A percentile compares a stretch with the other conserved stretches of the same genome.
These are phyloP conservation scores for Penicillium sp. DNA, from an alignment of 2,329 filamentous ascomycete genomes.

Conservation along the genomic window DNA sequence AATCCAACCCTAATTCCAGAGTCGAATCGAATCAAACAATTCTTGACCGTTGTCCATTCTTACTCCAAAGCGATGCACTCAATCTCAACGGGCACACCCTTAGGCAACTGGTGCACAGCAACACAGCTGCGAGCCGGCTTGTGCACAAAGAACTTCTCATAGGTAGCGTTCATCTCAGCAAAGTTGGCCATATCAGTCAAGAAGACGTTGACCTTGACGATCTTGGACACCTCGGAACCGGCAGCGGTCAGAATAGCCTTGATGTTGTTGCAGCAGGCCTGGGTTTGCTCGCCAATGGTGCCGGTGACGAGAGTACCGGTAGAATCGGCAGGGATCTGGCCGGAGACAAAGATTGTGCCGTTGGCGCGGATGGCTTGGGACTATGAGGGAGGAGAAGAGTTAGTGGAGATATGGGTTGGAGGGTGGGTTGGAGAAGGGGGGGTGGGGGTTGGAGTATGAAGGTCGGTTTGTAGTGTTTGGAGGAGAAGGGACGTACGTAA, in stretches of 20 bases:
- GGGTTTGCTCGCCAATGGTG: slow-evolving; percentile 69
- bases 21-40: background rate
- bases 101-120: slow-evolving; percentile 65
- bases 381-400: slow-evolving; percentile 28
- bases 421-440: background rate
- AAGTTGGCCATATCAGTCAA: slow-evolving; percentile 90
- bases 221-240: slow-evolving; percentile 74
- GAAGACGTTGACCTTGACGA: slow-evolving; percentile 88
- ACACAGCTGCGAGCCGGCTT: slow-evolving; percentile 67
- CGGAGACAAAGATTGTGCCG: slow-evolving; percentile 71
- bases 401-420: slow-evolving; percentile 1
- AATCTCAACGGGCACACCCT: slow-evolving; percentile 67
- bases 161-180: slow-evolving; percentile 74
- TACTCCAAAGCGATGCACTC: slow-evolving; percentile 64
- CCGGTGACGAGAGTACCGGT: slow-evolving; percentile 64
- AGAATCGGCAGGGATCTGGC: slow-evolving; percentile 74
- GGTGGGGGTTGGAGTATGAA: background rate
- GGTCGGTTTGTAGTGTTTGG: slow-evolving; percentile 7
- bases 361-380: slow-evolving; percentile 68
- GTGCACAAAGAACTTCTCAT: slow-evolving; percentile 69
- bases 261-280: slow-evolving; percentile 76
- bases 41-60: background rate
- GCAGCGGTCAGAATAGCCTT: slow-evolving; percentile 81
- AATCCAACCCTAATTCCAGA: background rate
- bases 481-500: slow-evolving; percentile 42